A percentile compares a stretch with the other conserved stretches of the same genome.
Conservation (phyloP, 1,284 basidiomycete species). For the Cryptococcus amylolentus region DNA sequence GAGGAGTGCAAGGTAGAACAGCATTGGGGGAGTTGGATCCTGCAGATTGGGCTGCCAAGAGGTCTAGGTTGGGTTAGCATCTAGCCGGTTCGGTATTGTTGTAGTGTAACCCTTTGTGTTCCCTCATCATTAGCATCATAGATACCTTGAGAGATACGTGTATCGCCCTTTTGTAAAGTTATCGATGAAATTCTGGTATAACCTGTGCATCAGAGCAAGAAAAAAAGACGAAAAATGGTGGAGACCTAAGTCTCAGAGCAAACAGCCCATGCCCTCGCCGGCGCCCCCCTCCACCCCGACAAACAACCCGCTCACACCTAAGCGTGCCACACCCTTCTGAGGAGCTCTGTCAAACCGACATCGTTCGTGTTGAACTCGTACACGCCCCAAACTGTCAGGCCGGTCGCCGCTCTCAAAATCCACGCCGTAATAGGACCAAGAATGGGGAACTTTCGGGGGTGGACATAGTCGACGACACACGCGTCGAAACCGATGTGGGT, state of each 20-base stretch:
- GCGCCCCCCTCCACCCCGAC: not conserved
- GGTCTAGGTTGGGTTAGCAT: constrained; percentile 15
- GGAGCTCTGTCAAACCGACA: constrained; percentile 75
- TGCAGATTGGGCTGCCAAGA: constrained; percentile 20
- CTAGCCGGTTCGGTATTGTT: not conserved
- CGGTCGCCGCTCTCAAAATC: constrained; percentile 72
- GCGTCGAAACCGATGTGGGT: constrained; percentile 82
- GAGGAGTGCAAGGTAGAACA: constrained; percentile 4
- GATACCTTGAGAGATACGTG: not conserved
- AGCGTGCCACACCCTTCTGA: constrained; percentile 64
- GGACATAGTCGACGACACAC: constrained; percentile 81
- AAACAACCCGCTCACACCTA: constrained; percentile 33
- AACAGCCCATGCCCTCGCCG: not conserved
- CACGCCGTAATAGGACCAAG: constrained; percentile 68
- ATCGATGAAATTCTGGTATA: not conserved
- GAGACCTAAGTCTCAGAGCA: constrained; percentile 1
- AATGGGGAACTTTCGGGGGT: constrained; percentile 85
- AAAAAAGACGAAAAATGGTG: constrained; percentile 3
- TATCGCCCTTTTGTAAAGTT: not conserved
- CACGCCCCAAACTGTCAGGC: constrained; percentile 81
- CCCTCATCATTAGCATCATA: too few relatives aligned
- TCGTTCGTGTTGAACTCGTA: constrained; percentile 99
- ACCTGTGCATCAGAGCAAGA: not conserved
- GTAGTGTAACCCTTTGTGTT: not conserved
- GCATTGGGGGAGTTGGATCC: constrained; percentile 23